Evolutionary conservation across 176 grass and related monocot species (phyloP).

Genomic region (Saccharum officinarum): DNA sequence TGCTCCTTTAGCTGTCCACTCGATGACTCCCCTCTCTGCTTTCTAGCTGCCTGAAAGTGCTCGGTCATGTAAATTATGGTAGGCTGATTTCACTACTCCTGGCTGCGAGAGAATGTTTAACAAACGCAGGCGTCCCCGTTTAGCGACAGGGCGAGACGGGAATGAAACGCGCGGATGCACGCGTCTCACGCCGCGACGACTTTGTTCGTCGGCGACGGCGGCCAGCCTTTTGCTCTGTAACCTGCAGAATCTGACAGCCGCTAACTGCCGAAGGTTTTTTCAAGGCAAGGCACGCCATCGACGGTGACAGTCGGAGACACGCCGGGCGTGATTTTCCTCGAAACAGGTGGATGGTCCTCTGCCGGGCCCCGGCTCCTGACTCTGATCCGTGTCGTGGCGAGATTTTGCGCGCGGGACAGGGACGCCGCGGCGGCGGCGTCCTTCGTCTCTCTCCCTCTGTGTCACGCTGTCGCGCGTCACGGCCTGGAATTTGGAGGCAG

Average conservation of each 20-base stretch:
- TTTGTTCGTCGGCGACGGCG: not conserved
- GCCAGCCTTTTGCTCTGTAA: not conserved
- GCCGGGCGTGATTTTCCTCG: conserved; percentile 14
- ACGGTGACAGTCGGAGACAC: not conserved
- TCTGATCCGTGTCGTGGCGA: not conserved
- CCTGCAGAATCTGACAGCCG: conserved; percentile 5
- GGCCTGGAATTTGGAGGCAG: conserved; percentile 22
- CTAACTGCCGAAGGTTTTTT: conserved; percentile 8
- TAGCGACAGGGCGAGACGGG: too few relatives aligned
- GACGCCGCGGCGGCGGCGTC: not conserved
- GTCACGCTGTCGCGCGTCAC: conserved; percentile 4
- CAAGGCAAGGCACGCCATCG: not conserved
- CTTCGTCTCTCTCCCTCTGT: too few relatives aligned
- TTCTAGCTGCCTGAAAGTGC: too few relatives aligned
- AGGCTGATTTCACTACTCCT: too few relatives aligned
- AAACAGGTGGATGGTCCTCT: not conserved
- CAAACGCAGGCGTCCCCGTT: not conserved
- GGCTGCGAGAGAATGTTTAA: conserved; percentile 16
- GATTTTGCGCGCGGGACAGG: not conserved
- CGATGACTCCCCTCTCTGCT: too few relatives aligned
- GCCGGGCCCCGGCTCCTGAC: too few relatives aligned
- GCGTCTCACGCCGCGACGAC: not conserved
- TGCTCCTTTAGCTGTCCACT: too few relatives aligned
- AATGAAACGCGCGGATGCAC: not conserved
- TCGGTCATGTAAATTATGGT: too few relatives aligned